Percentiles rank a stretch among this genome's conserved stretches.
Conservation (phyloP, 805 yeast species). For the Komagataella ulmi region DNA sequence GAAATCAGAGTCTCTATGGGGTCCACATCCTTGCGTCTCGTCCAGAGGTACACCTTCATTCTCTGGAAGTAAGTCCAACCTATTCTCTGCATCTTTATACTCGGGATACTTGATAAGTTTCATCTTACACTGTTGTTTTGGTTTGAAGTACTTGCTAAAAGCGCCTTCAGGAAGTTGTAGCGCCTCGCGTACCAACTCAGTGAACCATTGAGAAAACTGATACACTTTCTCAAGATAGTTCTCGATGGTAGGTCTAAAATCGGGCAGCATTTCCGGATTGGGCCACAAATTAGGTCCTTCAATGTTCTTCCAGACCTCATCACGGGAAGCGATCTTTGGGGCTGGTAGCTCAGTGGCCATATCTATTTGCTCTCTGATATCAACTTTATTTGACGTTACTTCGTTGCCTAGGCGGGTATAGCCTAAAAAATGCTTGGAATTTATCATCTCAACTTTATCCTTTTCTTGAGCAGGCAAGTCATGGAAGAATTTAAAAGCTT, state of each 20-base stretch:
- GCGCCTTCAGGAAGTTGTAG: conserved; percentile 31
- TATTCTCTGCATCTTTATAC: conserved; percentile 9
- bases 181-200: conserved; percentile 39
- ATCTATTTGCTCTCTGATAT: conserved; percentile 52
- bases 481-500: conserved; percentile 26
- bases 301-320: conserved; percentile 29
- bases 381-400: conserved; percentile 36
- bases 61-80: conserved; percentile 11
- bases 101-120: conserved; percentile 49
- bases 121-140: conserved; percentile 36
- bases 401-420: conserved; percentile 45
- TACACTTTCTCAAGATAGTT: conserved; percentile 33
- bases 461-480: conserved; percentile 31
- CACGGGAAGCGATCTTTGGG: conserved; percentile 14
- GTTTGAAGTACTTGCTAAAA: conserved; percentile 35
- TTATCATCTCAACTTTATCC: conserved; percentile 33
- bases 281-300: conserved; percentile 52
- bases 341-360: conserved; percentile 38
- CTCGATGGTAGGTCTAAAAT: conserved; percentile 26
- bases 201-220: conserved; percentile 24
- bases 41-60: conserved; percentile 14
- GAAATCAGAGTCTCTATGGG: conserved; percentile 56
- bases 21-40: conserved; percentile 41
- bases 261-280: conserved; percentile 23
- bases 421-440: conserved; percentile 46